A percentile compares a stretch with the other conserved stretches of the same genome.
phyloP scores from a whole-genome alignment of 345 rosid species.

The Acer campestre region DNA sequence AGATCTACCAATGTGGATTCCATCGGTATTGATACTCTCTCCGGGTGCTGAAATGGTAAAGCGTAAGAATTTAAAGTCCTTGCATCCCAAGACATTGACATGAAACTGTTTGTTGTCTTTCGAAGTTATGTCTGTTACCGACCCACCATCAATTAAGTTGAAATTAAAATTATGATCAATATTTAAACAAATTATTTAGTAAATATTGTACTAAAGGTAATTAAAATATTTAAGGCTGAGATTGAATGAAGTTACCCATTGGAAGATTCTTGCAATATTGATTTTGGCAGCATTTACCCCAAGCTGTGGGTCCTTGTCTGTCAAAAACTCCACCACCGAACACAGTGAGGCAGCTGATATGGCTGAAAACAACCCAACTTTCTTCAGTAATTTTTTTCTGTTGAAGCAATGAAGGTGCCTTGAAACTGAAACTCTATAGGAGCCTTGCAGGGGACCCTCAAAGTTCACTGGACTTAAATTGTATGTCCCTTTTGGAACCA shows the following conservation, averaged over 20 bases:
- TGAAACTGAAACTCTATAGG: slow-evolving; percentile 33
- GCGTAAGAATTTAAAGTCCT: slow-evolving; percentile 39
- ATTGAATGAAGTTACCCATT: slow-evolving; percentile 30
- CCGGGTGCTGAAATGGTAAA: no score
- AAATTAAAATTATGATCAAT: neutral
- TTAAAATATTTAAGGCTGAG: no score
- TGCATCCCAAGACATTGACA: no score
- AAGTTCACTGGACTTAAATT: slow-evolving; percentile 21
- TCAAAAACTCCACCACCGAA: slow-evolving; percentile 44
- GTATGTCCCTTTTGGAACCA: no score
- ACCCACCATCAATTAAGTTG: neutral
- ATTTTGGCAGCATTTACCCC: slow-evolving; percentile 33
- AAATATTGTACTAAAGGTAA: no score
- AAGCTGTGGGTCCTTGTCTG: slow-evolving; percentile 44
- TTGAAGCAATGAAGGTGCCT: slow-evolving; percentile 47
- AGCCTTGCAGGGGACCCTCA: slow-evolving; percentile 55
- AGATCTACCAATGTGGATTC: no score
- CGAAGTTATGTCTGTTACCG: slow-evolving; percentile 32
- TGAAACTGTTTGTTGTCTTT: slow-evolving; percentile 54
- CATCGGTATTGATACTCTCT: no score
- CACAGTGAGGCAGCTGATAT: slow-evolving; percentile 27
- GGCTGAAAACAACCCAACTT: slow-evolving; percentile 39
- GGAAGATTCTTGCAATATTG: slow-evolving; percentile 37
- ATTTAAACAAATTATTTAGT: no score
- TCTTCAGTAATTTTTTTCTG: neutral